phyloP scores from a whole-genome alignment of 371 early-diverging fungal species.

The Rhizopus arrhizus region DNA sequence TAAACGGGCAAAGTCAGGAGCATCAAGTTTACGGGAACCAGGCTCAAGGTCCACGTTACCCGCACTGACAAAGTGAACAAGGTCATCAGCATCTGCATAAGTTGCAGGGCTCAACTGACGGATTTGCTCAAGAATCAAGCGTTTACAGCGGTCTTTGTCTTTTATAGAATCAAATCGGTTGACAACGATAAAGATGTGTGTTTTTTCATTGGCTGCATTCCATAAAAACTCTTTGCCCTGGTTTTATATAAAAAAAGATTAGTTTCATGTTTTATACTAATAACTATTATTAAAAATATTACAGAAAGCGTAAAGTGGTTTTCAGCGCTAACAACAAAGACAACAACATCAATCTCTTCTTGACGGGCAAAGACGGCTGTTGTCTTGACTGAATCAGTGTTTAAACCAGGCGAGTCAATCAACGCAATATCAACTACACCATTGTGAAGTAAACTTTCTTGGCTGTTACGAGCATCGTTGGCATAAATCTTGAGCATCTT shows the following conservation, averaged over 20 bases:
- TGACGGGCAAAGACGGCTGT: constrained; percentile 94
- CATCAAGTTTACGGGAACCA: constrained; percentile 51
- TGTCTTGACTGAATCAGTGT: constrained; percentile 95
- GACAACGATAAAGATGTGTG: constrained; percentile 96
- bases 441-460: constrained; percentile 84
- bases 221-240: constrained; percentile 92
- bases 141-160: constrained; percentile 90
- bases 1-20: constrained; percentile 73
- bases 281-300: constrained; percentile 17
- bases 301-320: constrained; percentile 97
- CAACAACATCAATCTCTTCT: constrained; percentile 97
- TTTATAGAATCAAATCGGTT: constrained; percentile 96
- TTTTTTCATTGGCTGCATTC: constrained; percentile 96
- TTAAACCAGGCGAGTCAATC: constrained; percentile 98
- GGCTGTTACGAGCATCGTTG: constrained; percentile 60
- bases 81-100: constrained; percentile 84
- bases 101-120: constrained; percentile 89
- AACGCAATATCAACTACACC: constrained; percentile 92
- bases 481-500: constrained; percentile 91
- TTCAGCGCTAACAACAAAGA: constrained; percentile 97
- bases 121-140: constrained; percentile 93
- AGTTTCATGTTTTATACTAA: neutral
- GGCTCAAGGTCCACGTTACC: constrained; percentile 54
- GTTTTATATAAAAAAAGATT: neutral
- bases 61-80: constrained; percentile 96